A percentile compares a stretch with the other conserved stretches of the same genome.
These are phyloP conservation scores for Zygotorulaspora chibaensis DNA, from an alignment of 805 yeast species.

Conservation along the genomic window DNA sequence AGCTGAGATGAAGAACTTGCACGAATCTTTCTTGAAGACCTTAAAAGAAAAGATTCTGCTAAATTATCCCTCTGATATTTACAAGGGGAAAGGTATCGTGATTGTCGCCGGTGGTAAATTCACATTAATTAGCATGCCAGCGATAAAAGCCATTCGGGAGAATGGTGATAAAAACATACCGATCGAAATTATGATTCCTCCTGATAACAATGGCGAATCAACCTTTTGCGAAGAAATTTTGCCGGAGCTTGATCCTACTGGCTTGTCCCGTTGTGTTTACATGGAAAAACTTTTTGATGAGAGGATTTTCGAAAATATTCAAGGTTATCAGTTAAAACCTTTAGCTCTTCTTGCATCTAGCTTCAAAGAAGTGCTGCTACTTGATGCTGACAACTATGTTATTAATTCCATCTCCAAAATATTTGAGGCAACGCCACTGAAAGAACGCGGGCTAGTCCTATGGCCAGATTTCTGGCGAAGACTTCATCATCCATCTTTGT, in stretches of 20 bases:
- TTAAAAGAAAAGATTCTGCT: slow-evolving; percentile 11
- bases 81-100: slow-evolving; percentile 42
- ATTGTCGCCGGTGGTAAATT: slow-evolving; percentile 76
- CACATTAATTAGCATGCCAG: slow-evolving; percentile 63
- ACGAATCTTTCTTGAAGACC: slow-evolving; percentile 10
- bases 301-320: slow-evolving; percentile 43
- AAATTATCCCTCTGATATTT: slow-evolving; percentile 7
- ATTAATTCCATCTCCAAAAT: slow-evolving; percentile 57
- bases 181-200: slow-evolving; percentile 69
- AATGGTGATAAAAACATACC: slow-evolving; percentile 63
- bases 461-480: slow-evolving; percentile 94
- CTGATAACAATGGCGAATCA: slow-evolving; percentile 55
- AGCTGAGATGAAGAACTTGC: slow-evolving; percentile 12
- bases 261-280: slow-evolving; percentile 55
- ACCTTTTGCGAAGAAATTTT: slow-evolving; percentile 57
- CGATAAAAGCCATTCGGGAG: slow-evolving; percentile 57
- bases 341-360: slow-evolving; percentile 68
- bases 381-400: slow-evolving; percentile 77
- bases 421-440: slow-evolving; percentile 55
- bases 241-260: slow-evolving; percentile 44
- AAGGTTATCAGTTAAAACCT: slow-evolving; percentile 64
- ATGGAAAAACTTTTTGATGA: slow-evolving; percentile 53
- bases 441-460: slow-evolving; percentile 46
- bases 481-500: slow-evolving; percentile 69
- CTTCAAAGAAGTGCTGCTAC: slow-evolving; percentile 63